Evolutionary conservation across 2,329 filamentous ascomycete species (phyloP), one percentile per base, ranked within the genome.

Genomic region (Monosporascus sp.): DNA sequence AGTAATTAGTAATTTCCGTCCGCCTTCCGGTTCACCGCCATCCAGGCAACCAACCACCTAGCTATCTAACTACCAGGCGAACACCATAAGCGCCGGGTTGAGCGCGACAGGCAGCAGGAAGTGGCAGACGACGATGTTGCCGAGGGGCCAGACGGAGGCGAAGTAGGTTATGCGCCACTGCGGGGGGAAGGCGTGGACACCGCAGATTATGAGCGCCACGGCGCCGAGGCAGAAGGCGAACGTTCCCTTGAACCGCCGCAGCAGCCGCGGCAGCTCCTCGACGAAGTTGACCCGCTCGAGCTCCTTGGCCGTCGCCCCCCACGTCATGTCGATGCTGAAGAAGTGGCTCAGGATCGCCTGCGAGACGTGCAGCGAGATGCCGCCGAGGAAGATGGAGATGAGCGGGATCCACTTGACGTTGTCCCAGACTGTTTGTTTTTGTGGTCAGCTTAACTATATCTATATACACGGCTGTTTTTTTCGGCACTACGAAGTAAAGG

Each of bases 1-100:
- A 5, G 31, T 34, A 24, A 24, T 5, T 24, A 14, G 11, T 34
- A 47, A n/a, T n/a, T 27, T 8, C 14, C n/a, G 24, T n/a, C 27
- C n/a, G 44, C 44, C 17, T 26, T 20, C 20, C 17, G 5, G n/a
- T 14, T 51, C 63, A 34, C 31, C 31, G 14, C 31, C 9, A 11
- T 34, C 9, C 9, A 34, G 31, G 11, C 31, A 3, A 34, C 31
- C 5, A 14, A 11, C 9, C 31, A 14, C 4, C 31, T 34, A 24
- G 24, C 1, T 24, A 34, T 11, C 11, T 34, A 34, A 19, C 20
- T 74, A 85, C 74, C 77, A 85, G 45, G 78, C 82, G 63, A 85
- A 83, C 64, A 78, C 75, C 82, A 87, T 86, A 70, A 86, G 64
- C 49, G 80, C 81, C 20, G 84, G 84, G 61, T 86, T 86, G 56